Conservation (phyloP, 75 land plant species). For the Selaginella moellendorffii region DNA sequence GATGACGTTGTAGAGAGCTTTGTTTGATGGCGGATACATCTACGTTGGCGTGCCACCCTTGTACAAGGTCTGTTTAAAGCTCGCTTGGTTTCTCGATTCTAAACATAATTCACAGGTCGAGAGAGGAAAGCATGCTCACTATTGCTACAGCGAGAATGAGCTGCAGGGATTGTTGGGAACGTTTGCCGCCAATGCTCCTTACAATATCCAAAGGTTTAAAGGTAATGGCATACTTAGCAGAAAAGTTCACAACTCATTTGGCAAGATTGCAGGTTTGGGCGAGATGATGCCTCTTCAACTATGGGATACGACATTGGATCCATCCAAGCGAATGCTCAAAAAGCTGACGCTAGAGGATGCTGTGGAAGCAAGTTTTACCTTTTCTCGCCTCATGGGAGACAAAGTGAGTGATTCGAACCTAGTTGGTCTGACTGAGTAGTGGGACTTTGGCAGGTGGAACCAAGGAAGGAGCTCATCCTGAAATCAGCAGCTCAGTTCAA, state of each 20-base stretch:
- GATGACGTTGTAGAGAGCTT: conserved; percentile 49
- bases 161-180: conserved; percentile 40
- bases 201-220: conserved; percentile 86
- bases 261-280: conserved; percentile 51
- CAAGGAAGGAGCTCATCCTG: conserved; percentile 65
- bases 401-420: conserved; percentile 33
- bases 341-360: conserved; percentile 81
- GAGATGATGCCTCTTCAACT: conserved; percentile 98
- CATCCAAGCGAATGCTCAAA: conserved; percentile 61
- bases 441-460: conserved; percentile 53
- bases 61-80: conserved; percentile 60
- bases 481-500: conserved; percentile 40
- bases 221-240: conserved; percentile 25
- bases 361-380: conserved; percentile 76
- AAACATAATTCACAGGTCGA: conserved; percentile 47
- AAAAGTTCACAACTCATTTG: not conserved
- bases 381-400: conserved; percentile 81
- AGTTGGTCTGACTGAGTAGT: conserved; percentile 9
- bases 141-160: conserved; percentile 72
- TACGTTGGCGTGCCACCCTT: conserved; percentile 97
- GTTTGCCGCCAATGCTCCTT: conserved; percentile 79
- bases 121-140: conserved; percentile 73
- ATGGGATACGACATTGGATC: conserved; percentile 96
- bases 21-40: conserved; percentile 86
- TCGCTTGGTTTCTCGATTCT: not conserved